Evolutionary conservation across 176 grass and related monocot genomes (phyloP).

Genomic region (Puya raimondii): DNA sequence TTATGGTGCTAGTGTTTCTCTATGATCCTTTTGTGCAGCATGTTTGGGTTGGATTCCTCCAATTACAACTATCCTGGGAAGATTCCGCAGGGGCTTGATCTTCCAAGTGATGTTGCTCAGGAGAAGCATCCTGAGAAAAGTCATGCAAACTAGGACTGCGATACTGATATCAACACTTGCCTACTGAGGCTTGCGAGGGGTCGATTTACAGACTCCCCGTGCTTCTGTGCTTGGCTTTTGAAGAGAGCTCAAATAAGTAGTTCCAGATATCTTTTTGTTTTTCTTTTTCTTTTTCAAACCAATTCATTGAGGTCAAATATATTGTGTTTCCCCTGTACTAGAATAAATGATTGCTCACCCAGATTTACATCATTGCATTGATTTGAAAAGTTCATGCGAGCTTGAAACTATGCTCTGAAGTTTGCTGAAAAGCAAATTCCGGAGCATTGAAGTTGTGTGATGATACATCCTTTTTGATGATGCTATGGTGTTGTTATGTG

Average conservation of each 20-base stretch:
- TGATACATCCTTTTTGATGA: too few relatives aligned
- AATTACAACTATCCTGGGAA: constrained; percentile 54
- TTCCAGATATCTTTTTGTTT: neutral
- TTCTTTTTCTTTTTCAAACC: neutral
- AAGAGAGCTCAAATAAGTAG: neutral
- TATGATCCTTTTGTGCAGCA: constrained; percentile 25
- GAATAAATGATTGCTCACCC: neutral
- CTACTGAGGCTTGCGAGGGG: too few relatives aligned
- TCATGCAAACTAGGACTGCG: constrained; percentile 8
- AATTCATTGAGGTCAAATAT: neutral
- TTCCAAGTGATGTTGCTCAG: constrained; percentile 38
- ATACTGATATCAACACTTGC: neutral
- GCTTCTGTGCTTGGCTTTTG: neutral
- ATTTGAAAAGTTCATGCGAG: neutral
- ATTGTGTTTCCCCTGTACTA: neutral
- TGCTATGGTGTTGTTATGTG: too few relatives aligned
- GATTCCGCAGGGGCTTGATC: constrained; percentile 33
- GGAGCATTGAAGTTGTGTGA: too few relatives aligned
- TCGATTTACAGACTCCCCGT: too few relatives aligned
- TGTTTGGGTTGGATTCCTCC: constrained; percentile 28
- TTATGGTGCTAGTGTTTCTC: neutral
- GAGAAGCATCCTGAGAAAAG: constrained; percentile 17
- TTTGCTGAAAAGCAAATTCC: too few relatives aligned
- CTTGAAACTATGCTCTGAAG: too few relatives aligned
- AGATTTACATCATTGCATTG: constrained; percentile 3